Percentiles rank a stretch among this genome's conserved stretches.
phyloP scores from a whole-genome alignment of 495 filamentous ascomycete species.

The Penicillium goetzii region DNA sequence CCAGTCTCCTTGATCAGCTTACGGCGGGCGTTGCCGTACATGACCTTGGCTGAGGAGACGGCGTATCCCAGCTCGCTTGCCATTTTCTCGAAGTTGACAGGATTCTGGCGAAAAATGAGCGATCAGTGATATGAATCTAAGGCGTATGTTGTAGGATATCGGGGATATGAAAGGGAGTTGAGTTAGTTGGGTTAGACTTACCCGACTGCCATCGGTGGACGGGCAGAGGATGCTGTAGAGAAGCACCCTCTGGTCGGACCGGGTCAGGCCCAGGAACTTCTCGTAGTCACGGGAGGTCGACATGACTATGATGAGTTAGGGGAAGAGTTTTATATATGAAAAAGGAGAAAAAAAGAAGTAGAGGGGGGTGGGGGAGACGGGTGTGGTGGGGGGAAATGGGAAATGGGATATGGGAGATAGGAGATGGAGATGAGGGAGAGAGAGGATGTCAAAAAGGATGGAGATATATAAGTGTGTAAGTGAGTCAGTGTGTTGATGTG shows the following conservation, averaged over 20 bases:
- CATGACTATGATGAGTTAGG: background rate
- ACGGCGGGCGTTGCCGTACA: conserved; percentile 26
- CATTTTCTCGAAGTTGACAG: conserved; percentile 38
- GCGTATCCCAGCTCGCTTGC: conserved; percentile 32
- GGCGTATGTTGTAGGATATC: too few relatives aligned
- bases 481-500: too few relatives aligned
- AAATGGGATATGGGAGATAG: too few relatives aligned
- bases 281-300: background rate
- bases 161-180: background rate
- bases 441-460: too few relatives aligned
- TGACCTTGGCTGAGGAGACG: conserved; percentile 26
- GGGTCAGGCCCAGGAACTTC: background rate
- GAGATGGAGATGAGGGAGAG: too few relatives aligned
- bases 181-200: background rate
- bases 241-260: background rate
- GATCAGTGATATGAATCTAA: background rate
- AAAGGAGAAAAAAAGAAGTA: background rate
- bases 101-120: background rate
- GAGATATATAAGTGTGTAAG: too few relatives aligned
- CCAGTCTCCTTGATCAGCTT: conserved; percentile 20
- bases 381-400: background rate
- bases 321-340: background rate
- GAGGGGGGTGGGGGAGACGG: background rate
- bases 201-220: background rate
- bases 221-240: background rate